Percentiles rank a stretch among this genome's conserved stretches.
phyloP scores from a whole-genome alignment of 495 filamentous ascomycete species.

The Aspergillus hancockii region DNA sequence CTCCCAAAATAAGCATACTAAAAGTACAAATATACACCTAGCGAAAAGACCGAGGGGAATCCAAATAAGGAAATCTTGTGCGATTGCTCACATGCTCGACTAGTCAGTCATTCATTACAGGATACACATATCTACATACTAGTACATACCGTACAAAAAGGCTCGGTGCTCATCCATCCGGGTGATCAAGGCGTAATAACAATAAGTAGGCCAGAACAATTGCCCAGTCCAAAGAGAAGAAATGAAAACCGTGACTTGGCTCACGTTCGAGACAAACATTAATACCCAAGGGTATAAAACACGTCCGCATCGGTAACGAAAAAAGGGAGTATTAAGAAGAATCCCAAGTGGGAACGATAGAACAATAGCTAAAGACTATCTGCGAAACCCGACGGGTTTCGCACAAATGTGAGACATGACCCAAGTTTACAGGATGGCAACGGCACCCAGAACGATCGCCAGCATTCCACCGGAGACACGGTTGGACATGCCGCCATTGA shows the following conservation, averaged over 20 bases:
- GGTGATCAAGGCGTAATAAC: conserved; percentile 9
- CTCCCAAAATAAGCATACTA: background rate
- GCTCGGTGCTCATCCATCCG: conserved; percentile 8
- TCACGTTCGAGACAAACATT: conserved; percentile 7
- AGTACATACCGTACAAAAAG: conserved; percentile 22
- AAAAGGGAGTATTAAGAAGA: conserved; percentile 6
- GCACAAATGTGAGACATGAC: background rate
- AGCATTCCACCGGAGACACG: conserved; percentile 42
- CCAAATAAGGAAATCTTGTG: background rate
- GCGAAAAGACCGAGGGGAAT: too few species aligned
- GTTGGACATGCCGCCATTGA: conserved; percentile 35
- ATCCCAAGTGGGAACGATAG: conserved; percentile 11
- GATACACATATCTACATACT: conserved; percentile 27
- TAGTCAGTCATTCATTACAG: conserved; percentile 20
- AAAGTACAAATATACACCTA: background rate
- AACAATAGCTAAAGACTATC: conserved; percentile 4
- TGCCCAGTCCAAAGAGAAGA: conserved; percentile 8
- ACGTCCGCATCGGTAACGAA: conserved; percentile 8
- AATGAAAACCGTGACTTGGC: conserved; percentile 9
- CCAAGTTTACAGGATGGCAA: conserved; percentile 34
- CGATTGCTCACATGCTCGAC: conserved; percentile 11
- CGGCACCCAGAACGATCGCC: conserved; percentile 36
- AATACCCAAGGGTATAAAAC: conserved; percentile 7
- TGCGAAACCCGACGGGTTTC: conserved; percentile 11
- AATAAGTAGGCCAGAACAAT: conserved; percentile 6